These are phyloP conservation scores for Didymella pinodella DNA, from an alignment of 2,329 filamentous ascomycete species.

Conservation along the genomic window DNA sequence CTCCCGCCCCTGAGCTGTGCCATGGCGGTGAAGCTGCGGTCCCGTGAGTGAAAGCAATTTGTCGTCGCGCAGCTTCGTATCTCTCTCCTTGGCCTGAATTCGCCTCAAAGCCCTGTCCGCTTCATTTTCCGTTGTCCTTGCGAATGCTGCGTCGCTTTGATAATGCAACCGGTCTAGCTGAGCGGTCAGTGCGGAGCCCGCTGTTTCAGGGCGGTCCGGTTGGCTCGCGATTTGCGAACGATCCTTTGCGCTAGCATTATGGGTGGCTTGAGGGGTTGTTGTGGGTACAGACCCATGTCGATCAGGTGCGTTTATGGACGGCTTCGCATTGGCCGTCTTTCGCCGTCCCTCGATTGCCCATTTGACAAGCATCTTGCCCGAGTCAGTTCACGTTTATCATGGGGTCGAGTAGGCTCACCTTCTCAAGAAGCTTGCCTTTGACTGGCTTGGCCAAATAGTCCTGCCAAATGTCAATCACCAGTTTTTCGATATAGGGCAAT, in stretches of 20 bases:
- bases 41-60: constrained; percentile 61
- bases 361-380: constrained; percentile 65
- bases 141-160: constrained; percentile 50
- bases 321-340: constrained; percentile 40
- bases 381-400: constrained; percentile 26
- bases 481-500: constrained; percentile 17
- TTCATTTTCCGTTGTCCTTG: constrained; percentile 53
- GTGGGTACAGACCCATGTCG: constrained; percentile 26
- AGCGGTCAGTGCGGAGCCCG: constrained; percentile 45
- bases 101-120: constrained; percentile 57
- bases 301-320: constrained; percentile 40
- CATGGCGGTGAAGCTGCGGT: constrained; percentile 39
- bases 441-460: constrained; percentile 63
- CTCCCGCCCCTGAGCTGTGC: constrained; percentile 29
- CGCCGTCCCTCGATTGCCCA: constrained; percentile 64
- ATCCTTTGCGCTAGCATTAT: constrained; percentile 38
- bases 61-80: constrained; percentile 61
- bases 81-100: constrained; percentile 64
- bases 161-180: constrained; percentile 50
- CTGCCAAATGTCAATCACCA: constrained; percentile 25
- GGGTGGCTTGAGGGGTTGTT: constrained; percentile 24
- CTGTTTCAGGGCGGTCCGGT: constrained; percentile 45
- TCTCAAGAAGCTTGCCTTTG: constrained; percentile 72
- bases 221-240: constrained; percentile 39
- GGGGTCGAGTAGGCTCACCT: constrained; percentile 32